Evolutionary conservation across 768 basidiomycete species (phyloP), one percentile per base, ranked within the genome.

Genomic region (Auriscalpium vulgare): DNA sequence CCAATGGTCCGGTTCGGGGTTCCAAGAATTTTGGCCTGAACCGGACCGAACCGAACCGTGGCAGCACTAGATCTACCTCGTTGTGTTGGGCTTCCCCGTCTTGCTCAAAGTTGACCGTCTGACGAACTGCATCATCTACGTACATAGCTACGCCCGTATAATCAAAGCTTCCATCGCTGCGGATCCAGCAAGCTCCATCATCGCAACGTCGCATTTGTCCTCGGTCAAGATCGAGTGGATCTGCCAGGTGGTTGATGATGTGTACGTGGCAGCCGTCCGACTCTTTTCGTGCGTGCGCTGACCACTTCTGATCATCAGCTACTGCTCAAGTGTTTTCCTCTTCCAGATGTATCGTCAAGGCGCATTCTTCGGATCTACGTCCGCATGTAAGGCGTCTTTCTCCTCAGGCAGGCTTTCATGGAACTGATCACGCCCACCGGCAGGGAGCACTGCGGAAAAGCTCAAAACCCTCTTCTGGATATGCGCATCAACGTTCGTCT

Each of bases 71-170:
- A 59, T 45, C 1, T 45, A 66, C 8, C 17, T 63, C 11, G 40
- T 53, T 6, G 62, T 75, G 2, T 63, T 72, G 14, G 59, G 59
- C 0, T 62, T 71, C 14, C 67, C 69, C 3, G 45, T 67, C 2
- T n/a, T 69, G 4, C 60, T 71, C 45, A 74, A 74, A 56, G 51
- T 63, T 7, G 69, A 62, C 8, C 67, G 74, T 8, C 55, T 70
- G 13, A 54, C 62, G 6, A 63, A 59, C 34, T 51, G 71, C 4
- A 37, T 50, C 23, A 46, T 57, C n/a, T 57, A 59, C 53, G 66
- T 51, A 14, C 10, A 19, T 13, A 37, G n/a, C 16, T 51, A 51
- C 16, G 13, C 47, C 14, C 17, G 47, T 6, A 17, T 19, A 10
- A 29, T 23, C 8, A 19, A 14, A 7, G 17, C 47, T 8, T 14